Base-by-base conservation (phyloP, 176 grass and related monocot genomes). In the Leersia perrieri region DNA sequence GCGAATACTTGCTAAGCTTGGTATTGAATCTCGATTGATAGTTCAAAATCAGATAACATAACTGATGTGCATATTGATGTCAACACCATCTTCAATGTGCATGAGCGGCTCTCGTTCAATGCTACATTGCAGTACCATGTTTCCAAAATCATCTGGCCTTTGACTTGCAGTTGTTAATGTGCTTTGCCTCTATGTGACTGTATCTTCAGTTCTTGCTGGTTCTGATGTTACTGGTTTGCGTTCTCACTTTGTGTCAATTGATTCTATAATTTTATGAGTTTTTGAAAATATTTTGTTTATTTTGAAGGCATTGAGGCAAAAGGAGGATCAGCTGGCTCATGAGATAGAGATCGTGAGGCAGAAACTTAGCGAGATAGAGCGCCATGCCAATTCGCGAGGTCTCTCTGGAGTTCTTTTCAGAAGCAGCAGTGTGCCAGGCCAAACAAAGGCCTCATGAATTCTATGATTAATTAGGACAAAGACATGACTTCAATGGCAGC, bases 331-430 rank as follows among this genome's bases (percentile, higher is more conserved):
- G 15, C 55, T 89, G 26, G 62, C 86, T 69, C 66, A 51, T 80
- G 86, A 92, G 36, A 29, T 89, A 60, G 66, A 83, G 55, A n/a
- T 27, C 33, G 11, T 89, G 32, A 92, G 80, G 75, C 90, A 86
- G 57, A 92, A 80, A 70, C 64, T 89, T 26, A 49, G 7, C 40
- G 74, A 92, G 15, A 76, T 92, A 34, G 90, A 92, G 66, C 42
- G 14, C 32, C 75, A 83, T 32, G 79, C 86, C 53, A 86, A 82
- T 45, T 63, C 74, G 1, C 74, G 70, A 32, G 90, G 90, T 42
- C 78, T 92, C 28, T 75, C 86, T 60, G 86, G 83, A 68, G 84
- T 90, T 77, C 35, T 87, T 61, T 92, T 92, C 27, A 80, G 83
- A 83, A 73, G 80, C 11, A 72, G 30, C 41, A 72, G 75, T 61